These are phyloP conservation scores for Calonectria henricotiae DNA, from an alignment of 2,329 filamentous ascomycete species.

Conservation along the genomic window DNA sequence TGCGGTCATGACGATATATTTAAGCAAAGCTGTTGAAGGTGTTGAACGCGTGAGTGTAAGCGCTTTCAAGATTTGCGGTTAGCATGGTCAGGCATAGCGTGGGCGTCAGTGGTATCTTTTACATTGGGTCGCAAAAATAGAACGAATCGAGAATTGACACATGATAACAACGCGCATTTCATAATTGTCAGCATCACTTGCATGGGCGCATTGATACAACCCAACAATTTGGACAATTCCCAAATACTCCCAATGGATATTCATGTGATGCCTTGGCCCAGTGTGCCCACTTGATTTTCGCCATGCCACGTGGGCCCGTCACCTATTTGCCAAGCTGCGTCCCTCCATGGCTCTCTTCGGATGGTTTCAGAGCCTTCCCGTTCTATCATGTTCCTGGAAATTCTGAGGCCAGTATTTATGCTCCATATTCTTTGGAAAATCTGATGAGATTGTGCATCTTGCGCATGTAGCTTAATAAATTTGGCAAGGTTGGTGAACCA, in stretches of 20 bases:
- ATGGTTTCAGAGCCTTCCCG: background rate
- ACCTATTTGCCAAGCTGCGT: background rate
- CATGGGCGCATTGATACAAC: background rate
- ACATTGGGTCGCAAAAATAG: background rate
- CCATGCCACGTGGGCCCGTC: background rate
- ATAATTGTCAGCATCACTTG: background rate
- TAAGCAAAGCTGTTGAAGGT: too few species aligned
- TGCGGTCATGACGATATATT: background rate
- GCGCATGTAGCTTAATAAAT: background rate
- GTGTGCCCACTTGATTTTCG: background rate
- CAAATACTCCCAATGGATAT: background rate
- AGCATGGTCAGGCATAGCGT: too few species aligned
- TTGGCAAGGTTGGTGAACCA: background rate
- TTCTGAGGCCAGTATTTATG: background rate
- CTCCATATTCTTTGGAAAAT: background rate
- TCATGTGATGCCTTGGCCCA: background rate
- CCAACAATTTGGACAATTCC: background rate
- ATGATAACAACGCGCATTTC: background rate
- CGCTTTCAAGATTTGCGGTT: too few species aligned
- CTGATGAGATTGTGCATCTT: background rate
- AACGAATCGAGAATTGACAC: conserved; percentile 6
- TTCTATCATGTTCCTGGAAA: background rate
- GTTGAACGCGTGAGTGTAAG: too few species aligned
- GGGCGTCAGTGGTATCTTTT: too few species aligned
- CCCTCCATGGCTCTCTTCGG: background rate